Base-by-base conservation (phyloP, 1,139 yeast genomes). In the Geotrichum citri-aurantii region DNA sequence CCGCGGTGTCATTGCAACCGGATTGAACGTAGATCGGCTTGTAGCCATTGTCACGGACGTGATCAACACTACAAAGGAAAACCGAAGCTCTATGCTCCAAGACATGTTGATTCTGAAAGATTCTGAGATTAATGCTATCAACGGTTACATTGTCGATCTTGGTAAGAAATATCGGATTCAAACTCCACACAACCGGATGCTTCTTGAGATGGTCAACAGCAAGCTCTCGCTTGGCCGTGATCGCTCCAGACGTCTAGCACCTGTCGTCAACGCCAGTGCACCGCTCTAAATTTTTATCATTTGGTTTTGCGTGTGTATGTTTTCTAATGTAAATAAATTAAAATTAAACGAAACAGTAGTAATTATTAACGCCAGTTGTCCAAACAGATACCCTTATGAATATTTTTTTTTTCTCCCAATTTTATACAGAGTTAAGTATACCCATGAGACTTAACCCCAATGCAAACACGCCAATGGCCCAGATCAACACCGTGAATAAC, bases 11-110 rank as follows among this genome's bases (percentile, higher is more conserved):
- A 19, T 57, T 14, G 49, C 31, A n/a, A 52, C 52, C 12, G 56
- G 52, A 3, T 31, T 60, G 12, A 46, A 55, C 33, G 49, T 65
- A n/a, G 57, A 59, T 21, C 67, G 81, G 19, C 72, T 88, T 63
- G 67, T 80, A 23, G 70, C 76, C 31, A 70, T 78, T 2, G 86
- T 86, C 6, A 62, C 75, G 21, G 76, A 79, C 3, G 80, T 81
- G 11, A 75, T 83, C 48, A 72, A 78, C 60, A 54, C 67, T 44
- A 79, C 85, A 26, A 78, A 81, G 0, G 71, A 77, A 52, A 93
- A 91, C 72, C 82, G 86, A 56, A 84, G 95, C 8, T 88, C 96
- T 1, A 93, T 92, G 98, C 79, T 96, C 65, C 90, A 88, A 64
- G 98, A 92, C 67, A 79, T 87, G 1, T 71, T 81, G 52, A 76